A percentile compares a stretch with the other conserved stretches of the same genome.
Evolutionary conservation across 495 filamentous ascomycete species (phyloP).

Genomic region (Neurospora cerealis): DNA sequence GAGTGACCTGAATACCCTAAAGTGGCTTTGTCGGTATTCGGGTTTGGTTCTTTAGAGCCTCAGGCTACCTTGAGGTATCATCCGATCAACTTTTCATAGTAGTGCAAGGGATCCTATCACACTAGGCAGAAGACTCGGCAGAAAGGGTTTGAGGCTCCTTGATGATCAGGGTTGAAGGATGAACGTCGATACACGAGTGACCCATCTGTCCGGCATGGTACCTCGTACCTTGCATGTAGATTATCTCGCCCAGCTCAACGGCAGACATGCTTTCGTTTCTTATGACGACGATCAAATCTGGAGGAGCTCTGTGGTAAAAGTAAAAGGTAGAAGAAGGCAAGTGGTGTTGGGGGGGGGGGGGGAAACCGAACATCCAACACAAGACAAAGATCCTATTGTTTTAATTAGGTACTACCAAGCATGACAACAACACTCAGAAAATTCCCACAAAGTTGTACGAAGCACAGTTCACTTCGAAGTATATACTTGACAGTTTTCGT

Average conservation of each 20-base stretch:
- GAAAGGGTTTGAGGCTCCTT: not conserved
- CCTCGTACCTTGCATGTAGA: not conserved
- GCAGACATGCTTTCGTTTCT: not conserved
- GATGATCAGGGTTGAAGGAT: not conserved
- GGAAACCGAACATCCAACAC: too few species aligned
- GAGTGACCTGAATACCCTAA: not conserved
- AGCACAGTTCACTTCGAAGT: too few species aligned
- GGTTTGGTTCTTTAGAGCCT: not conserved
- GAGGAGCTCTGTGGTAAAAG: not conserved
- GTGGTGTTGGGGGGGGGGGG: too few species aligned
- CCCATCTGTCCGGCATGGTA: not conserved
- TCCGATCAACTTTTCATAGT: not conserved
- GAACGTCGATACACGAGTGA: not conserved
- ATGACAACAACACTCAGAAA: too few species aligned
- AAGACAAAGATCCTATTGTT: too few species aligned
- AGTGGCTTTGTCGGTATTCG: not conserved
- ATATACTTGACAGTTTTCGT: too few species aligned
- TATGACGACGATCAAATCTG: not conserved
- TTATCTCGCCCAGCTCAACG: not conserved
- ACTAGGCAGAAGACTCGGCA: not conserved
- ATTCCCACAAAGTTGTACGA: too few species aligned
- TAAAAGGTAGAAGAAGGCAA: not conserved
- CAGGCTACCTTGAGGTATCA: not conserved
- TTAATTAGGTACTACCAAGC: too few species aligned
- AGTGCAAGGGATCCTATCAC: not conserved